phyloP scores from a whole-genome alignment of 768 basidiomycete genomes.

The Collybiopsis confluens region DNA sequence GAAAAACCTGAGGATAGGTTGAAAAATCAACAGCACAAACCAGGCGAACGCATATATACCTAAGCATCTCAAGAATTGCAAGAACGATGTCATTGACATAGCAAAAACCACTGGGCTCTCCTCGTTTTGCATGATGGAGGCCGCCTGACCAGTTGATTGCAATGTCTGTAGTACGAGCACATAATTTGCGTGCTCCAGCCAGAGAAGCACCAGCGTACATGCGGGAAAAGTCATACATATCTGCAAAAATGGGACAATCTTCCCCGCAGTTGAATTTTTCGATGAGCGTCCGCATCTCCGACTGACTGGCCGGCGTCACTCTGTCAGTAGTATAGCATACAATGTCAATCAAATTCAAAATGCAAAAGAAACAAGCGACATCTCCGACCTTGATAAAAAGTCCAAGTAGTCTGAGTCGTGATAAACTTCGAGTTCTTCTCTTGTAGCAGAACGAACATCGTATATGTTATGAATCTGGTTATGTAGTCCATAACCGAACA shows the following conservation, averaged over 20 bases:
- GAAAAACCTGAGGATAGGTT: conserved; percentile 56
- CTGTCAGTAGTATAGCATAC: conserved; percentile 31
- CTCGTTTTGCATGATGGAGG: conserved; percentile 95
- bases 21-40: background rate
- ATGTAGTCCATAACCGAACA: conserved; percentile 94
- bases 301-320: conserved; percentile 72
- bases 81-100: conserved; percentile 97
- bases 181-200: conserved; percentile 85
- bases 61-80: conserved; percentile 86
- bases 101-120: conserved; percentile 97
- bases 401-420: conserved; percentile 96
- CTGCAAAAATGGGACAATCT: conserved; percentile 94
- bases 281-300: conserved; percentile 70
- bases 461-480: conserved; percentile 92
- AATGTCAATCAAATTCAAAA: background rate
- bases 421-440: conserved; percentile 84
- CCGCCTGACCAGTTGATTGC: conserved; percentile 99
- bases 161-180: conserved; percentile 84
- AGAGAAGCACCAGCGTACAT: conserved; percentile 93
- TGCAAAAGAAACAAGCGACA: background rate
- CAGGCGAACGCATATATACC: conserved; percentile 38
- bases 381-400: conserved; percentile 78
- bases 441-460: conserved; percentile 83
- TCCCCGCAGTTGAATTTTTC: conserved; percentile 93
- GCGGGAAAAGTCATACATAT: conserved; percentile 91